These are phyloP conservation scores for Rhododendron molle DNA, from an alignment of 148 eudicot species.

Conservation along the genomic window DNA sequence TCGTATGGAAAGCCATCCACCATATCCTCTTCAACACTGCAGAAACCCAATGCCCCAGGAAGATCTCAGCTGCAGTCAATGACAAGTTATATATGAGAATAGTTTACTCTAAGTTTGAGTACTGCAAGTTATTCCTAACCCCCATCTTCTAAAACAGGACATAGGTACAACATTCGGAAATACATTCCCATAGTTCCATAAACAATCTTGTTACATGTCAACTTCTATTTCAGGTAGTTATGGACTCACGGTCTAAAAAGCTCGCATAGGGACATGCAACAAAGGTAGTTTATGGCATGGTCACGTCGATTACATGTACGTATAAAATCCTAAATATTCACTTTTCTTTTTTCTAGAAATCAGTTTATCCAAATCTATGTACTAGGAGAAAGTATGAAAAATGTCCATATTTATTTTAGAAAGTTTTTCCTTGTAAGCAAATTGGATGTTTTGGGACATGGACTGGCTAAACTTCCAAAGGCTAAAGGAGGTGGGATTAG, in stretches of 20 bases:
- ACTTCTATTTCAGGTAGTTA: not conserved
- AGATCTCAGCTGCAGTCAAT: conserved; percentile 99
- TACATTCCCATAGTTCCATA: not conserved
- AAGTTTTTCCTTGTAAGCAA: not conserved
- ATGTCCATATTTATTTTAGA: not conserved
- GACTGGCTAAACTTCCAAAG: not conserved
- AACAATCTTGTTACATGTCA: not conserved
- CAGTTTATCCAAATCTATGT: not conserved
- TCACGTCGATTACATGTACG: not conserved
- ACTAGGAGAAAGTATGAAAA: not conserved
- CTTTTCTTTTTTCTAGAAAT: not conserved
- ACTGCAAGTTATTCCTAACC: conserved; percentile 29
- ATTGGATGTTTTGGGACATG: not conserved
- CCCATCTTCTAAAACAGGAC: conserved; percentile 8
- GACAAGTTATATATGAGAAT: conserved; percentile 82
- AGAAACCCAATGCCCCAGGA: conserved; percentile 99
- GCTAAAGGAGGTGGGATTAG: not conserved
- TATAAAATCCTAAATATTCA: not conserved
- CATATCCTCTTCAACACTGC: conserved; percentile 99
- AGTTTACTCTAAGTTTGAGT: conserved; percentile 32
- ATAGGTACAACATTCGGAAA: not conserved
- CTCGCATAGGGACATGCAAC: not conserved
- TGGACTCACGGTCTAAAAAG: not conserved
- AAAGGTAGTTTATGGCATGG: not conserved
- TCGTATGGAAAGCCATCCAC: conserved; percentile 94